A percentile compares a stretch with the other conserved stretches of the same genome.
Conservation (phyloP, 2,329 filamentous ascomycete genomes). For the Pseudogymnoascus sp. region DNA sequence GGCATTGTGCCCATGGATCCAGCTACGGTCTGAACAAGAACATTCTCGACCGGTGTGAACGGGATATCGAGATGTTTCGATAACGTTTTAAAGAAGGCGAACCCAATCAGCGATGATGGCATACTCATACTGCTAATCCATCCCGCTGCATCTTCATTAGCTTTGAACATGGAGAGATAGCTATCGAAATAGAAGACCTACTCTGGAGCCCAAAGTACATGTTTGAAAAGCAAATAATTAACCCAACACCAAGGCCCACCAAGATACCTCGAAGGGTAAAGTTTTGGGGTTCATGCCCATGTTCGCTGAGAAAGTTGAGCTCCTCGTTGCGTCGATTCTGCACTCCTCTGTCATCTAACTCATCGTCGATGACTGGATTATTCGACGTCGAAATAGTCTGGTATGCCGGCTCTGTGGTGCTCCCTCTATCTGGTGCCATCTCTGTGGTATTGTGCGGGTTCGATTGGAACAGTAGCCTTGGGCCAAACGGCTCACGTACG, state of each 20-base stretch:
- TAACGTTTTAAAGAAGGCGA: conserved; percentile 81
- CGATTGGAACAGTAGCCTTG: neutral
- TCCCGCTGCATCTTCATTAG: conserved; percentile 46
- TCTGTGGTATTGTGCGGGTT: neutral
- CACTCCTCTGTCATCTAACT: neutral
- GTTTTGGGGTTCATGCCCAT: conserved; percentile 43
- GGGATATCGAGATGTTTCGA: conserved; percentile 65
- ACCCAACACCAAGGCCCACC: conserved; percentile 74
- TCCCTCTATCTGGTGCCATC: conserved; percentile 7
- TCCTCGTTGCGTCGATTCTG: conserved; percentile 23
- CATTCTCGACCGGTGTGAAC: conserved; percentile 93
- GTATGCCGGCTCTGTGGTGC: neutral
- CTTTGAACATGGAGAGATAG: neutral
- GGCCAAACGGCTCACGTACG: neutral
- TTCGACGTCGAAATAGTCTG: conserved; percentile 1
- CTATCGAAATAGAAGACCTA: conserved; percentile 40
- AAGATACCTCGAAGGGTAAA: conserved; percentile 78
- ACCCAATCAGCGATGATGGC: conserved; percentile 89
- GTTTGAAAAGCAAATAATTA: conserved; percentile 91
- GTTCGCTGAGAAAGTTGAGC: conserved; percentile 23
- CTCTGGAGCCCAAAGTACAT: conserved; percentile 99
- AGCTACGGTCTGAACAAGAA: conserved; percentile 90
- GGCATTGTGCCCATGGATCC: conserved; percentile 96
- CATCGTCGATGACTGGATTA: neutral
- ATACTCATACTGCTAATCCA: conserved; percentile 90